Percentiles rank a stretch among this genome's conserved stretches.
Conservation (phyloP, 1,284 basidiomycete species). For the Ustanciosporium gigantosporum region DNA sequence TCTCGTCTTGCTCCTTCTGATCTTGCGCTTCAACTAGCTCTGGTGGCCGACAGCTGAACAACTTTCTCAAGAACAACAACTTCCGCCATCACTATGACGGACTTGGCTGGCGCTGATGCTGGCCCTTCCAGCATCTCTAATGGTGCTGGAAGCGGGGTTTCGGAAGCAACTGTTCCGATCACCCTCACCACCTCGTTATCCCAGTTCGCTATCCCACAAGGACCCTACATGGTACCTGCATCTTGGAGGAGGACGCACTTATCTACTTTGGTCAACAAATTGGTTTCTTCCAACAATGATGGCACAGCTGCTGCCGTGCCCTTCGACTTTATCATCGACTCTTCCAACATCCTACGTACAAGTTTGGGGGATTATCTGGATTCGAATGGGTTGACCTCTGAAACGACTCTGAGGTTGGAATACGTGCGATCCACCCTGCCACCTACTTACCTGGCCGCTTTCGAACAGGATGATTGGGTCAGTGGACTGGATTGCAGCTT, state of each 20-base stretch:
- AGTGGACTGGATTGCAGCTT: slow-evolving; percentile 70
- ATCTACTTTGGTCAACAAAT: slow-evolving; percentile 96
- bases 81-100: too few relatives aligned
- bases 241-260: slow-evolving; percentile 92
- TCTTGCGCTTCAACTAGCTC: too few relatives aligned
- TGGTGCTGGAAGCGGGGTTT: too few relatives aligned
- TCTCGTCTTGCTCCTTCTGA: too few relatives aligned
- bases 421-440: slow-evolving; percentile 91
- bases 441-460: slow-evolving; percentile 76
- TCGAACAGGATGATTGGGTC: slow-evolving; percentile 93
- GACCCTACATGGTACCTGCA: slow-evolving; percentile 91
- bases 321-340: slow-evolving; percentile 86
- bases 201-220: slow-evolving; percentile 76
- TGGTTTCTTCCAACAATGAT: slow-evolving; percentile 65
- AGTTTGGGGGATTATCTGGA: slow-evolving; percentile 78
- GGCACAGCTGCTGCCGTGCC: slow-evolving; percentile 68
- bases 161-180: slow-evolving; percentile 41
- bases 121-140: too few relatives aligned
- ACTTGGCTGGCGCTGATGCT: too few relatives aligned
- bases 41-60: too few relatives aligned
- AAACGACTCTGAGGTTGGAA: slow-evolving; percentile 88
- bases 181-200: slow-evolving; percentile 54
- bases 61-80: too few relatives aligned
- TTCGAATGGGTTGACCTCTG: slow-evolving; percentile 70
- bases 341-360: slow-evolving; percentile 75